Evolutionary conservation across 2,329 filamentous ascomycete species (phyloP), one percentile per base, ranked within the genome.

Genomic region (Hymenoscyphus infarciens): DNA sequence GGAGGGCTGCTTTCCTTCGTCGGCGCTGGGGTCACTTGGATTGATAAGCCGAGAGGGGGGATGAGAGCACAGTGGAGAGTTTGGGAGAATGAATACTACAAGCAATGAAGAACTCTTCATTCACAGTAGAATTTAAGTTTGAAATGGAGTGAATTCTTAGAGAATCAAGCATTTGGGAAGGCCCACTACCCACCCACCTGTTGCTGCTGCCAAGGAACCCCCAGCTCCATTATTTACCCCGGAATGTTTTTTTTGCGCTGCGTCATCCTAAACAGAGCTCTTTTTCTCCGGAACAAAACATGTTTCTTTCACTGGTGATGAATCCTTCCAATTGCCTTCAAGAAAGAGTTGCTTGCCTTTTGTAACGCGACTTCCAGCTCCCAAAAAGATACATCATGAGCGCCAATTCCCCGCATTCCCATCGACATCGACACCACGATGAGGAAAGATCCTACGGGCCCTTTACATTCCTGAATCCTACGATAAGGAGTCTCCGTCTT

Each of bases 401-500:
- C 19, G 13, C 19, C 19, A 52, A 52, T 42, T 38, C n/a, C 25
- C 22, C 60, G 35, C 33, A 53, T 56, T 27, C 56, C 39, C 31
- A n/a, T 1, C 29, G 22, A 5, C 56, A 22, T 11, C 60, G 60
- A 49, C 54, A 61, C 25, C 56, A 65, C 5, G 60, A 52, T 11
- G 45, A 8, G 25, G 63, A 57, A 13, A 22, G 60, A 19, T 52
- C 60, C 3, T 69, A 69, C 6, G 81, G 81, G 0, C 79, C 81
- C 10, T 65, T 83, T 25, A 62, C 71, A 1, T 82, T 80, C 66
- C 72, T 83, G 52, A 82, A 83, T 64, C 81, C 82, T 4, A 84
- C 82, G 52, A 59, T 62, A 42, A 42, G 54, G 55, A 22, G 19
- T 52, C 25, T 52, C 22, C 19, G 19, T 4, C n/a, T 22, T 11